Base-by-base conservation (phyloP, 306 rosid species). In the cucumber (Cucumis sativus) region DNA sequence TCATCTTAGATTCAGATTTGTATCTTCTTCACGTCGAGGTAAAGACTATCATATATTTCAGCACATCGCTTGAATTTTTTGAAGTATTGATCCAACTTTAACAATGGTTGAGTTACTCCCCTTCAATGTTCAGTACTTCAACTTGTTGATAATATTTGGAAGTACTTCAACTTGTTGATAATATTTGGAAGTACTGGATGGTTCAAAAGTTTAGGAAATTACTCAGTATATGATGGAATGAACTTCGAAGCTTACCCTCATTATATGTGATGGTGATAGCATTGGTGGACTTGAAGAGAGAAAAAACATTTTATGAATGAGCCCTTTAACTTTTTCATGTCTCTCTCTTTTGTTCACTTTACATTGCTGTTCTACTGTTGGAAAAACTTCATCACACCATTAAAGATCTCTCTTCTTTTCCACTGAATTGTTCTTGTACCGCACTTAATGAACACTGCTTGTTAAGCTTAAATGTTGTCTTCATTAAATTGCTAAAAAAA, bases 21-120 rank as follows among this genome's bases (percentile, higher is more conserved):
- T 88, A 88, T 83, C 95, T 95, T 82, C 97, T 95, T 78, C 99
- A 95, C 76, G 64, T 92, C 76, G 96, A 95, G 99, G 99, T 95
- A 82, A 83, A 25, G 76, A 25, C 4, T 43, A 12, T 71, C 76
- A 71, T 69, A 21, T 43, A 6, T 45, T 45, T 66, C 57, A 69
- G 57, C 37, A 20, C 56, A 41, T 69, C 12, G n/a, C 35, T 12
- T 68, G 21, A 41, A 16, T 40, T 69, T 21, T 23, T 21, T 7
- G 3, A 41, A 21, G 37, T 45, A 69, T 43, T 20, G 56, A 43
- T 21, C 16, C 7, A 43, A 43, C 37, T 69, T 23, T 12, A 11
- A 21, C 37, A 10, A 43, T 21, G 55, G 28, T 21, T 41, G 30
- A 12, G 9, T 68, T 10, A 68, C 5, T 68, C 55, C 45, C 17